Evolutionary conservation across 139 green algal species (phyloP).

Genomic region (Yamagishiella unicocca): DNA sequence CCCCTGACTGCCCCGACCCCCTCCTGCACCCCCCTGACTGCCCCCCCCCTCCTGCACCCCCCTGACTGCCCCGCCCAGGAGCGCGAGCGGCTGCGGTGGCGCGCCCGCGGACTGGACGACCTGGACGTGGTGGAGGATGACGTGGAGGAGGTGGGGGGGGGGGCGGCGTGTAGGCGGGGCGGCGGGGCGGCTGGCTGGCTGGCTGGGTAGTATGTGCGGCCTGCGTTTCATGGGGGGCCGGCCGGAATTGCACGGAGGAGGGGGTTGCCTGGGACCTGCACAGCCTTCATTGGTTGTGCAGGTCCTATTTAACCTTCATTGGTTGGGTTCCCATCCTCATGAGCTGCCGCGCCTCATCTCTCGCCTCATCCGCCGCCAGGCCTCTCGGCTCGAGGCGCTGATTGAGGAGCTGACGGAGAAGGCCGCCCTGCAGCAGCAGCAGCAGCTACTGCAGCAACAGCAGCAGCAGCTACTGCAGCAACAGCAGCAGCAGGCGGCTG

Average conservation of each 20-base stretch:
- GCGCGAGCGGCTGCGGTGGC: conserved; percentile 39
- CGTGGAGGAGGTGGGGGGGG: conserved; percentile 34
- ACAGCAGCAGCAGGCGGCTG: not conserved
- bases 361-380: not conserved
- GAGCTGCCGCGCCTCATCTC: no score
- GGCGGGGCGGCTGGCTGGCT: not conserved
- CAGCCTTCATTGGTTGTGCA: no score
- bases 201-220: no score
- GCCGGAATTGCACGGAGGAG: no score
- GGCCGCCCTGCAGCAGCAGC: conserved; percentile 6
- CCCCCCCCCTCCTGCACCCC: not conserved
- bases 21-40: not conserved
- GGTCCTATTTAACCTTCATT: no score
- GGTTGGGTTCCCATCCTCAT: no score
- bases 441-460: not conserved
- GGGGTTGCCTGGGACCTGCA: no score
- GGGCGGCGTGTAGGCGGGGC: not conserved
- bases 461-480: conserved; percentile 11
- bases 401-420: conserved; percentile 35
- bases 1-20: not conserved
- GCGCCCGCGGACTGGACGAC: conserved; percentile 48
- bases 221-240: no score
- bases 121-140: conserved; percentile 60
- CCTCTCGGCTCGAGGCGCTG: not conserved
- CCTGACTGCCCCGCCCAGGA: conserved; percentile 9